Conservation (phyloP, 441 rosid species). For the California macrophylla region DNA sequence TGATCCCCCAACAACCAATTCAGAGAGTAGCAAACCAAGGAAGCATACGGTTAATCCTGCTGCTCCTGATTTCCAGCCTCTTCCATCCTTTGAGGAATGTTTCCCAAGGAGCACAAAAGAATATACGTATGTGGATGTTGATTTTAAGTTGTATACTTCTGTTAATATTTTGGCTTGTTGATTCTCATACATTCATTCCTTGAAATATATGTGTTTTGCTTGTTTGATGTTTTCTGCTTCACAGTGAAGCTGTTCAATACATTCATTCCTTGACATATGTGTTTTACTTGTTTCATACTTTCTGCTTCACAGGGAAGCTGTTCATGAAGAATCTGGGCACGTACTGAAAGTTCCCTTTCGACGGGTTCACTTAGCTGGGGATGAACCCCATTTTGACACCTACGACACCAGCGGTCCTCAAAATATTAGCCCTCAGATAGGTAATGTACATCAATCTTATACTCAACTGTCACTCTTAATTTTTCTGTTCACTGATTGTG, state of each 20-base stretch:
- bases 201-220: neutral
- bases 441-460: constrained; percentile 26
- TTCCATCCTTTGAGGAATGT: constrained; percentile 81
- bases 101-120: constrained; percentile 89
- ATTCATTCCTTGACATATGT: neutral
- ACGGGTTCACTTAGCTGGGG: constrained; percentile 70
- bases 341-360: constrained; percentile 81
- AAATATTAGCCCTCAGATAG: constrained; percentile 52
- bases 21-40: constrained; percentile 41
- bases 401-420: constrained; percentile 98
- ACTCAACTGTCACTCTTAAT: neutral
- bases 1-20: constrained; percentile 51
- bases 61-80: constrained; percentile 75
- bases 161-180: neutral
- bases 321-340: constrained; percentile 73
- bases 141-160: neutral
- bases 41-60: constrained; percentile 76
- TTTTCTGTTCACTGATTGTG: neutral
- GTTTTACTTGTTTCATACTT: neutral
- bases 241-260: constrained; percentile 75
- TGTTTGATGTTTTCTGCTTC: constrained; percentile 10
- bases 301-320: constrained; percentile 47
- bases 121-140: constrained; percentile 29
- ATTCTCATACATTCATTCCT: neutral
- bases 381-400: constrained; percentile 65